Evolutionary conservation across 73 alveolate genomes (phyloP).

Genomic region (Paramecium octaurelia): DNA sequence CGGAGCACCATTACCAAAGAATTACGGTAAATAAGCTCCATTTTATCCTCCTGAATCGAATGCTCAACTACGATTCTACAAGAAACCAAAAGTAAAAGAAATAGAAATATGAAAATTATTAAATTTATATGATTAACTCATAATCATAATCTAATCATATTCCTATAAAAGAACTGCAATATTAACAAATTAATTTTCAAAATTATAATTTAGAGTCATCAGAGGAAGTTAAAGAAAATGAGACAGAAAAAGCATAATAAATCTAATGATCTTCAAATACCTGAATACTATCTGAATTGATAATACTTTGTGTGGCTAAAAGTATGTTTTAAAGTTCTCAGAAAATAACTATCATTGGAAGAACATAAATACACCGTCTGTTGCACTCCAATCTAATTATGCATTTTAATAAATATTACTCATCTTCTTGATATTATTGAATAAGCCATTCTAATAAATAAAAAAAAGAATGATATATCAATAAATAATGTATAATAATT

Average conservation of each 20-base stretch:
- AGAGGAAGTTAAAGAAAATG: not conserved
- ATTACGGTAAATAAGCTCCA: conserved; percentile 94
- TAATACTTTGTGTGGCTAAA: not conserved
- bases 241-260: not conserved
- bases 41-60: conserved; percentile 94
- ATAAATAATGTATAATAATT: not conserved
- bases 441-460: not conserved
- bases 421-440: not conserved
- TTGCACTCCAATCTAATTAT: not conserved
- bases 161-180: not conserved
- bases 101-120: conserved; percentile 73
- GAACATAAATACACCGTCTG: not conserved
- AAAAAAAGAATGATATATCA: not conserved
- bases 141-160: not conserved
- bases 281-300: conserved; percentile 14
- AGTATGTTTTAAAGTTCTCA: not conserved
- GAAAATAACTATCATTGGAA: not conserved
- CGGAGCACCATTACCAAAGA: conserved; percentile 81
- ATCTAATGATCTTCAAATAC: not conserved
- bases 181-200: no score
- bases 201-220: no score
- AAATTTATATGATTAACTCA: not conserved
- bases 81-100: conserved; percentile 80
- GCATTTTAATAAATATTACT: not conserved
- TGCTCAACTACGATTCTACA: conserved; percentile 90